Percentiles rank a stretch among this genome's conserved stretches.
These are phyloP conservation scores for Alternaria sp. DNA, from an alignment of 2,329 filamentous ascomycete genomes.

Conservation along the genomic window DNA sequence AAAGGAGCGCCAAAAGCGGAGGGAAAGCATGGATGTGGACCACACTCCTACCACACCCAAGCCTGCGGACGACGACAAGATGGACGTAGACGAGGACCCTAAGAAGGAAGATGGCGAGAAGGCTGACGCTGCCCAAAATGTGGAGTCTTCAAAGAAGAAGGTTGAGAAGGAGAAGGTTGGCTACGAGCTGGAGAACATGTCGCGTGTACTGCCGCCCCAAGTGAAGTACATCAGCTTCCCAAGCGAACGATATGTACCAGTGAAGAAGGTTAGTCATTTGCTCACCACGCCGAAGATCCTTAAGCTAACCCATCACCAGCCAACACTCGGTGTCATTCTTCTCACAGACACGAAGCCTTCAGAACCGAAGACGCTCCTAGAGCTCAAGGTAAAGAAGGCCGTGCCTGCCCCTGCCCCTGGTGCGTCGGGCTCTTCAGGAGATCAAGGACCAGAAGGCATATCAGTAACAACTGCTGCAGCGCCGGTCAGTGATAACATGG, in stretches of 20 bases:
- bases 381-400: conserved; percentile 89
- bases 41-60: conserved; percentile 77
- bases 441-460: conserved; percentile 55
- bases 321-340: conserved; percentile 92
- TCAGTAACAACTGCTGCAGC: conserved; percentile 74
- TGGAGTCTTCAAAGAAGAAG: conserved; percentile 80
- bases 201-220: conserved; percentile 86
- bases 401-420: conserved; percentile 55
- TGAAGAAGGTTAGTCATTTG: conserved; percentile 72
- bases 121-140: conserved; percentile 59
- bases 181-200: conserved; percentile 97
- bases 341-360: conserved; percentile 82
- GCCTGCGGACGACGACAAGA: conserved; percentile 74
- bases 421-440: conserved; percentile 46
- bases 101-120: conserved; percentile 54
- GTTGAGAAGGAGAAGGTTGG: conserved; percentile 94
- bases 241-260: conserved; percentile 87
- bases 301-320: conserved; percentile 58
- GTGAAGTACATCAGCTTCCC: conserved; percentile 96
- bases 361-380: conserved; percentile 79
- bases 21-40: conserved; percentile 96
- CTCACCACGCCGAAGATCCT: background rate
- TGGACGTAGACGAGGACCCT: conserved; percentile 69
- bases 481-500: conserved; percentile 66
- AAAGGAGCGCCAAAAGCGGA: conserved; percentile 87